These are phyloP conservation scores for Cryphonectria japonica DNA, from an alignment of 2,329 filamentous ascomycete species.

Conservation along the genomic window DNA sequence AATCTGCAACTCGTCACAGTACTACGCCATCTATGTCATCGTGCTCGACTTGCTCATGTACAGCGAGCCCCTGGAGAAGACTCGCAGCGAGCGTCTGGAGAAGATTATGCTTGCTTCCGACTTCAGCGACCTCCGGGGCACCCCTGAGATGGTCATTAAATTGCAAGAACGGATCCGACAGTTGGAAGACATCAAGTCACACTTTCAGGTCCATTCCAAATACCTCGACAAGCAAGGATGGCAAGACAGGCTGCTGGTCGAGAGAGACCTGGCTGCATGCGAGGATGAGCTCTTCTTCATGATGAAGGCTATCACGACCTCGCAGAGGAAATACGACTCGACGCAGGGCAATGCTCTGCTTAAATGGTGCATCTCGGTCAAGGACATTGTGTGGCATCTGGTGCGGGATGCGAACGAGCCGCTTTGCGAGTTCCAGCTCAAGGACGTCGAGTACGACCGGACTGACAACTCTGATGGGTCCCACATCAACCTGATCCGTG, in stretches of 20 bases:
- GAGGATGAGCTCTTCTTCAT: slow-evolving; percentile 99
- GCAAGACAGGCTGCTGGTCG: slow-evolving; percentile 86
- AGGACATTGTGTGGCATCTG: slow-evolving; percentile 96
- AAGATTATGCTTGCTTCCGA: slow-evolving; percentile 99
- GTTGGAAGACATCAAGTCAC: slow-evolving; percentile 92
- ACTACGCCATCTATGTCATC: slow-evolving; percentile 98
- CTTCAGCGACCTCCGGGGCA: slow-evolving; percentile 93
- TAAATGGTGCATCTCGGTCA: slow-evolving; percentile 90
- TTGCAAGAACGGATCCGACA: slow-evolving; percentile 92
- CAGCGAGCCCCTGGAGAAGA: slow-evolving; percentile 95
- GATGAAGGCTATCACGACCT: slow-evolving; percentile 99
- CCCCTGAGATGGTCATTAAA: slow-evolving; percentile 88
- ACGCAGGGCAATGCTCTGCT: slow-evolving; percentile 78
- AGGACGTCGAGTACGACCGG: slow-evolving; percentile 88
- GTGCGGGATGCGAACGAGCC: slow-evolving; percentile 86
- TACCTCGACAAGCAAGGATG: slow-evolving; percentile 87
- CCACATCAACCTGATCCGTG: slow-evolving; percentile 88
- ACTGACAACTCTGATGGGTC: slow-evolving; percentile 97
- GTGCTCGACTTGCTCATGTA: slow-evolving; percentile 95
- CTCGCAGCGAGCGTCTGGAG: slow-evolving; percentile 90
- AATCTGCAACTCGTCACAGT: slow-evolving; percentile 96
- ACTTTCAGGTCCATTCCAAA: slow-evolving; percentile 91
- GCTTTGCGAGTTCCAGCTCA: slow-evolving; percentile 89
- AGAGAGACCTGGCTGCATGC: slow-evolving; percentile 84
- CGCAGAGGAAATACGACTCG: slow-evolving; percentile 82